Conservation (phyloP, 495 filamentous ascomycete genomes). For the Mycothermus thermophilus region DNA sequence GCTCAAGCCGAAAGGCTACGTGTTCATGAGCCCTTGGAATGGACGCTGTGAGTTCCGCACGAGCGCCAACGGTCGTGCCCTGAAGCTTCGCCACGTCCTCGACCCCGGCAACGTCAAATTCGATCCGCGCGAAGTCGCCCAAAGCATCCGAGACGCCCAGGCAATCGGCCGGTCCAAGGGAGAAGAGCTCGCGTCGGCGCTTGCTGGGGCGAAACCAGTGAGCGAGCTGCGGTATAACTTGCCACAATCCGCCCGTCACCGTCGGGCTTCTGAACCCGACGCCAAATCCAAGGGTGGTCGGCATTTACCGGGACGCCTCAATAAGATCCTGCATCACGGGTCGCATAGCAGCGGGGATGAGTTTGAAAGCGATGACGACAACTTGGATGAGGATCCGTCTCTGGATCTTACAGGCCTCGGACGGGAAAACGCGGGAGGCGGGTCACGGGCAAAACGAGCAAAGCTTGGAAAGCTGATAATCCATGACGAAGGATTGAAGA, state of each 20-base stretch:
- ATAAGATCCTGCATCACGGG: slow-evolving; percentile 16
- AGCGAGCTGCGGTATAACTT: slow-evolving; percentile 86
- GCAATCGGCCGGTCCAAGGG: slow-evolving; percentile 17
- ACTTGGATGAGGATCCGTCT: slow-evolving; percentile 13
- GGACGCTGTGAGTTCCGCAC: slow-evolving; percentile 72
- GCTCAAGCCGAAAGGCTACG: slow-evolving; percentile 37
- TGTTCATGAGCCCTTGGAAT: slow-evolving; percentile 75
- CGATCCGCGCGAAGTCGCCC: slow-evolving; percentile 29
- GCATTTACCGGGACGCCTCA: slow-evolving; percentile 26
- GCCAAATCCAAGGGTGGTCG: slow-evolving; percentile 10
- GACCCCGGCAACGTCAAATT: slow-evolving; percentile 23
- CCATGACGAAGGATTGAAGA: slow-evolving; percentile 82
- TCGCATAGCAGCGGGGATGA: slow-evolving; percentile 19
- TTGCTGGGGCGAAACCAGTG: slow-evolving; percentile 37
- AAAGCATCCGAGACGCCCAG: slow-evolving; percentile 18
- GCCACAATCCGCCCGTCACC: slow-evolving; percentile 47
- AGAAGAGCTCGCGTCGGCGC: slow-evolving; percentile 13
- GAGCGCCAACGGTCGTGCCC: slow-evolving; percentile 52
- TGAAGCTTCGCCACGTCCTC: slow-evolving; percentile 66
- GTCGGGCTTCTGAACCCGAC: slow-evolving; percentile 77
- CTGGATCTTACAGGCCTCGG: slow-evolving; percentile 63
- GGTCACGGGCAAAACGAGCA: slow-evolving; percentile 67
- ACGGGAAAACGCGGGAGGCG: slow-evolving; percentile 45
- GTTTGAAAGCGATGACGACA: slow-evolving; percentile 12
- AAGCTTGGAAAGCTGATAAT: slow-evolving; percentile 91